These are phyloP conservation scores for Daedalea quercina DNA, from an alignment of 768 basidiomycete genomes.

Conservation along the genomic window DNA sequence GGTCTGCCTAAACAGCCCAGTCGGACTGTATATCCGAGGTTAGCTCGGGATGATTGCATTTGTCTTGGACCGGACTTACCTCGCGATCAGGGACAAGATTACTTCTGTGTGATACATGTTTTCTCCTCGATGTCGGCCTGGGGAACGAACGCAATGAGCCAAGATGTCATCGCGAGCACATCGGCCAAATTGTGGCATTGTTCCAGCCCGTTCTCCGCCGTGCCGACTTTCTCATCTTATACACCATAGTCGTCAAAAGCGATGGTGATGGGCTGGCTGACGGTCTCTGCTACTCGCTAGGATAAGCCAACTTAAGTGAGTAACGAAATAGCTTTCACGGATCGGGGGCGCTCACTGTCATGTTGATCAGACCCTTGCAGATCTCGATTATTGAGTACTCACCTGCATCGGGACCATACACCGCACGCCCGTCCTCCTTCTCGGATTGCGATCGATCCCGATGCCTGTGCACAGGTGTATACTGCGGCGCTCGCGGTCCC, in stretches of 20 bases:
- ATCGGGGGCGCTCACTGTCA: slow-evolving; percentile 11
- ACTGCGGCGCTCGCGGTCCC: slow-evolving; percentile 3
- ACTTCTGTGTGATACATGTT: slow-evolving; percentile 56
- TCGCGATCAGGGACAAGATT: slow-evolving; percentile 31
- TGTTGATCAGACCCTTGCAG: slow-evolving; percentile 17
- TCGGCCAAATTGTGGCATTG: slow-evolving; percentile 19
- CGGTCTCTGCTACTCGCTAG: slow-evolving; percentile 14
- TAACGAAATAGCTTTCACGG: no score
- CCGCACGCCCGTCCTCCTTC: slow-evolving; percentile 16
- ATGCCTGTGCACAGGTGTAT: slow-evolving; percentile 20
- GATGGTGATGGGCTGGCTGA: slow-evolving; percentile 16
- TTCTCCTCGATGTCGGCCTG: slow-evolving; percentile 54
- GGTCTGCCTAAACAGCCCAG: slow-evolving; percentile 36
- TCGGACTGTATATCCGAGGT: slow-evolving; percentile 27
- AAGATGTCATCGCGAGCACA: slow-evolving; percentile 43
- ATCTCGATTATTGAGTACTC: slow-evolving; percentile 22
- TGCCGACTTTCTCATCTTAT: slow-evolving; percentile 22
- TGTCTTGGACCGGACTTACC: slow-evolving; percentile 17
- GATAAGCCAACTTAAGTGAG: neutral
- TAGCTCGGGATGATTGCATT: slow-evolving; percentile 12
- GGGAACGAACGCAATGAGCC: slow-evolving; percentile 55
- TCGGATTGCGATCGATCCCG: slow-evolving; percentile 18
- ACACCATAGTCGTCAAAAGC: slow-evolving; percentile 22
- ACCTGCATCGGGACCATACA: slow-evolving; percentile 19
- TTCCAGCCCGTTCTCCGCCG: slow-evolving; percentile 16